Evolutionary conservation across 2,329 filamentous ascomycete genomes (phyloP).

Genomic region (Pestalotiopsis sp.): DNA sequence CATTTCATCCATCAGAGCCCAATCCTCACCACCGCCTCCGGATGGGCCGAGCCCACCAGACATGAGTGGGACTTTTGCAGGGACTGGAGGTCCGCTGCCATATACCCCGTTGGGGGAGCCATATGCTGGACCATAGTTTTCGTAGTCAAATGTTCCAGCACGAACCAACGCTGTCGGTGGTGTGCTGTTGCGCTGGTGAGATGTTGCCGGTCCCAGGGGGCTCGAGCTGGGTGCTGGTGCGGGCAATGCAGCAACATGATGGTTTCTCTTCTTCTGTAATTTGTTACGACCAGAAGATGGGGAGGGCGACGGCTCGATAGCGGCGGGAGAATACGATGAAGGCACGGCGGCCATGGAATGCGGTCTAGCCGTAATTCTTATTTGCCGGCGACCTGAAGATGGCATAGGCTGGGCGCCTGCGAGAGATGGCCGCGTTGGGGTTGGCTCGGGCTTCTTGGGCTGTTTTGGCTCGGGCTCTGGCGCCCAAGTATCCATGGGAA

Average conservation of each 20-base stretch:
- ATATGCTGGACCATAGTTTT: conserved; percentile 50
- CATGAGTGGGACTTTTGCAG: conserved; percentile 68
- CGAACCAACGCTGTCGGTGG: conserved; percentile 46
- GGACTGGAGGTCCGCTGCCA: conserved; percentile 58
- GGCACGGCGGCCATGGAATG: conserved; percentile 45
- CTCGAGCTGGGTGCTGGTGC: conserved; percentile 41
- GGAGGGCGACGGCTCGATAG: conserved; percentile 34
- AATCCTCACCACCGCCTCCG: conserved; percentile 45
- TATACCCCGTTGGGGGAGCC: conserved; percentile 32
- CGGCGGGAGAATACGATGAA: conserved; percentile 26
- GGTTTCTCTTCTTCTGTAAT: conserved; percentile 62
- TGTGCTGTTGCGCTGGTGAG: conserved; percentile 52
- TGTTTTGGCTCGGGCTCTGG: conserved; percentile 71
- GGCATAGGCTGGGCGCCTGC: conserved; percentile 56
- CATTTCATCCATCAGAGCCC: conserved; percentile 72
- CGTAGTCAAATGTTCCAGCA: conserved; percentile 55
- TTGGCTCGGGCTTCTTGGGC: conserved; percentile 28
- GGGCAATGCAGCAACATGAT: conserved; percentile 45
- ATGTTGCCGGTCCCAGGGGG: conserved; percentile 55
- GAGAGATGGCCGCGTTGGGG: conserved; percentile 43
- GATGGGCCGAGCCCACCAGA: conserved; percentile 36
- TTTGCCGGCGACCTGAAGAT: conserved; percentile 49
- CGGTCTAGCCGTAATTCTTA: conserved; percentile 52
- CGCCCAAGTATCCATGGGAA: conserved; percentile 77
- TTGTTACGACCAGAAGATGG: conserved; percentile 53